These are phyloP conservation scores for Fusarium verrucosum DNA, from an alignment of 2,329 filamentous ascomycete species.

Conservation along the genomic window DNA sequence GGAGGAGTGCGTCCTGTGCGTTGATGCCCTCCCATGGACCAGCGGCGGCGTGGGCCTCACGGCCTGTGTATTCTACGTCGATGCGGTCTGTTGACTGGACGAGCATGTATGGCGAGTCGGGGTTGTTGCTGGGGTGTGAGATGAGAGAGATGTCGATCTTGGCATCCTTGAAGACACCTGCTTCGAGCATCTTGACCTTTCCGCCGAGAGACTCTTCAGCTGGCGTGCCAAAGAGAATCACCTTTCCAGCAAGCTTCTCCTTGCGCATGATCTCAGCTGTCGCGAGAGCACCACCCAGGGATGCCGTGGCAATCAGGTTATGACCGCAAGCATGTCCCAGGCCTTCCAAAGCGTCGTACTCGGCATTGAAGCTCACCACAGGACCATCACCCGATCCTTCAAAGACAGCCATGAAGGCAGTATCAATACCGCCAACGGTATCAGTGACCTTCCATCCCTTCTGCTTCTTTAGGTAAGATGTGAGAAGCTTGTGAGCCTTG, in stretches of 20 bases:
- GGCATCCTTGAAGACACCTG: slow-evolving; percentile 24
- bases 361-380: slow-evolving; percentile 55
- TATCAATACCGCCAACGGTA: slow-evolving; percentile 54
- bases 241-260: slow-evolving; percentile 31
- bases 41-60: slow-evolving; percentile 29
- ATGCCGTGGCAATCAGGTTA: slow-evolving; percentile 37
- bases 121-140: slow-evolving; percentile 24
- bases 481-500: slow-evolving; percentile 54
- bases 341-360: slow-evolving; percentile 44
- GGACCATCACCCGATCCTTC: slow-evolving; percentile 51
- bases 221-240: slow-evolving; percentile 35
- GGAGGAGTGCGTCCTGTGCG: slow-evolving; percentile 34
- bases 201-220: slow-evolving; percentile 37
- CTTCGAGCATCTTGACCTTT: slow-evolving; percentile 38
- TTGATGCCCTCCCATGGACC: slow-evolving; percentile 36
- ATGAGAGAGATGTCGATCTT: slow-evolving; percentile 41
- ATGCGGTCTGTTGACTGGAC: slow-evolving; percentile 31
- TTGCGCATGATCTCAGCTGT: slow-evolving; percentile 29
- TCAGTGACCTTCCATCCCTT: slow-evolving; percentile 52
- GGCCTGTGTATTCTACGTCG: slow-evolving; percentile 28
- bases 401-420: slow-evolving; percentile 55
- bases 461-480: slow-evolving; percentile 49
- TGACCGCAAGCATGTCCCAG: slow-evolving; percentile 38
- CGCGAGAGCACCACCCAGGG: slow-evolving; percentile 27
- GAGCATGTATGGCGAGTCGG: slow-evolving; percentile 29